Evolutionary conservation across 2,329 filamentous ascomycete species (phyloP), one percentile per base, ranked within the genome.

Genomic region (Ceratocystis destructans): DNA sequence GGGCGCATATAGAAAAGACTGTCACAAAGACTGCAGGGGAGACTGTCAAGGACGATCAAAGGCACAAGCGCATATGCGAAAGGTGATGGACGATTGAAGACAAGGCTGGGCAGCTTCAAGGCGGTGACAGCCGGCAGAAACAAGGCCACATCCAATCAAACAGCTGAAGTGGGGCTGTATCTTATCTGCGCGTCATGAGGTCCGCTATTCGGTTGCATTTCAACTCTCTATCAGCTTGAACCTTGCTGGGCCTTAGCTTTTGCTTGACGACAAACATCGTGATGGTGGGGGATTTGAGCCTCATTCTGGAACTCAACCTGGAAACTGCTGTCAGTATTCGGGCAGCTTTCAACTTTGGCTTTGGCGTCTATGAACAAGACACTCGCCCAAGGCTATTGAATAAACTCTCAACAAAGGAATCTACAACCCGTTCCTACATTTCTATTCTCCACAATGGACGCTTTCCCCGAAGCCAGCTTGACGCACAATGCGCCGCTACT

Each of bases 401-500:
- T 12, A n/a, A 20, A 31, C 25, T 28, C 33, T 5, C 17, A 20
- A 31, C 7, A 31, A 44, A 7, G 33, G 12, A 12, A 45, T 28
- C 22, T 31, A 33, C 41, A 15, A 15, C 20, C 28, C 7, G 3
- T 59, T 59, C n/a, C 15, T 33, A 25, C 22, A 22, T 17, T 12
- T 22, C 25, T 46, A 2, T 12, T 45, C 28, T 25, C 3, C 68
- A 73, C 71, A 69, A 94, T 94, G 89, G 88, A 94, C 76, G 88
- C 83, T 71, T 93, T 90, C 76, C 88, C 89, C 65, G 75, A 78
- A 67, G 87, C 87, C 75, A 96, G 92, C 78, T 80, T 96, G 75
- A 84, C 87, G 74, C 91, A 94, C 77, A 95, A 94, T 76, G 82
- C 95, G 71, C 93, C 93, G 45, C 82, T 96, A 67, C 77, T 97